Evolutionary conservation across 345 rosid genomes (phyloP).

Genomic region (Clausena lansium): DNA sequence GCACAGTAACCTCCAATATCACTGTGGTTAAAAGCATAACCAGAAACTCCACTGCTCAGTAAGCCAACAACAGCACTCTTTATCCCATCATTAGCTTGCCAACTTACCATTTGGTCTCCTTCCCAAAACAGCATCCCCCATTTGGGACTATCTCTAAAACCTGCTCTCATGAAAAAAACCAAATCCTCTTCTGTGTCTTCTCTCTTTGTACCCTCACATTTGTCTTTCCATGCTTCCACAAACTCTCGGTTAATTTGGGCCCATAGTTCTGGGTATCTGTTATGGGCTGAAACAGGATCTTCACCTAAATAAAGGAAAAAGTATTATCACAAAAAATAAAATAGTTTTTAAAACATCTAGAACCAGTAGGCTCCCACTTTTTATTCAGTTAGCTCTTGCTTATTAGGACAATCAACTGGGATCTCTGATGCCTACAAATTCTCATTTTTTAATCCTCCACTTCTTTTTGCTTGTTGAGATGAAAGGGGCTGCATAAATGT

Average conservation of each 20-base stretch:
- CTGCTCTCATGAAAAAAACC: conserved; percentile 76
- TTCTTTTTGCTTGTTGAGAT: neutral
- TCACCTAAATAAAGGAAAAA: conserved; percentile 36
- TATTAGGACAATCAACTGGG: neutral
- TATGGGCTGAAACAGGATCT: conserved; percentile 66
- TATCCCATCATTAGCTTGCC: conserved; percentile 38
- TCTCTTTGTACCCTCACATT: conserved; percentile 24
- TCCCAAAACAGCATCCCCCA: conserved; percentile 84
- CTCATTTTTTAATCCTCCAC: neutral
- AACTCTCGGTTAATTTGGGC: conserved; percentile 69
- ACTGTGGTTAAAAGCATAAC: conserved; percentile 70
- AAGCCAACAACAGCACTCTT: conserved; percentile 70
- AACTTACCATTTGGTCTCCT: conserved; percentile 76
- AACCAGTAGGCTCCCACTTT: neutral
- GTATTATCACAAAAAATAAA: neutral
- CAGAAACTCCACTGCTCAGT: conserved; percentile 64
- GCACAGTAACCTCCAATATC: conserved; percentile 79
- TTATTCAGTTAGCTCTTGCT: neutral
- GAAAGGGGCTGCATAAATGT: neutral
- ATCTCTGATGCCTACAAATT: neutral
- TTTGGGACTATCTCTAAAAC: conserved; percentile 66
- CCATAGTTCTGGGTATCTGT: conserved; percentile 79
- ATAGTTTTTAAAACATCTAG: neutral
- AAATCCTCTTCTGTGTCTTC: conserved; percentile 43
- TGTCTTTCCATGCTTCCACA: conserved; percentile 59